Base-by-base conservation (phyloP, 768 basidiomycete genomes). In the Lyophyllum atratum region DNA sequence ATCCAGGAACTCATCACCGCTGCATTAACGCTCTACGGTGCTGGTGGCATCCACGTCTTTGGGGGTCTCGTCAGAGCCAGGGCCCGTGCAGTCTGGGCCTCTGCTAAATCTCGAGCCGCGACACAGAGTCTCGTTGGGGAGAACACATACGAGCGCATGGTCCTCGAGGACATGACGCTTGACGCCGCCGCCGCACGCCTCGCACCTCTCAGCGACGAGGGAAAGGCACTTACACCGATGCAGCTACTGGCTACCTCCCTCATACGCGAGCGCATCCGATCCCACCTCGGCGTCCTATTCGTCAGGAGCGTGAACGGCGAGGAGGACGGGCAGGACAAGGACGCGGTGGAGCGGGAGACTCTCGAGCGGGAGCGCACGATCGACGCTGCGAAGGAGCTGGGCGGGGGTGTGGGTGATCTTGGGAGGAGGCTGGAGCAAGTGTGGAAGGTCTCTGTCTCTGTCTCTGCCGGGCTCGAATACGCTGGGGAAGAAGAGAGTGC, bases 321-420 rank as follows among this genome's bases (percentile, higher is more conserved):
- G 22, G 72, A 73, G 31, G 71, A 70, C 66, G 49, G 65, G 14
- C 29, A 22, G 25, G 56, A 54, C 15, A 49, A 68, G 37, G 70
- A 70, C 47, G 74, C 74, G 63, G 67, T 63, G 46, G 75, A 71
- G 22, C 55, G 59, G n/a, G 64, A 67, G 34, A 48, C 69, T 48
- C 62, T 68, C 28, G 79, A 79, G 59, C 76, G 80, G 68, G 68
- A 71, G 51, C 72, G 70, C 29, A 85, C 85, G 0, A 68, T 90
- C 37, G 80, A 81, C 7, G 83, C 83, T 24, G 86, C 87, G 21
- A 77, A 76, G 45, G 83, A 85, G 52, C 79, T 92, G 6, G 87
- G 89, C 2, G 89, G 88, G 1, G 64, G 68, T 11, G 78, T 84
- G 0, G 79, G 77, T 3, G 71, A 78, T 52, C 73, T 92, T 15